Base-by-base conservation (phyloP, 2,329 filamentous ascomycete species). In the Penicillium sp. region DNA sequence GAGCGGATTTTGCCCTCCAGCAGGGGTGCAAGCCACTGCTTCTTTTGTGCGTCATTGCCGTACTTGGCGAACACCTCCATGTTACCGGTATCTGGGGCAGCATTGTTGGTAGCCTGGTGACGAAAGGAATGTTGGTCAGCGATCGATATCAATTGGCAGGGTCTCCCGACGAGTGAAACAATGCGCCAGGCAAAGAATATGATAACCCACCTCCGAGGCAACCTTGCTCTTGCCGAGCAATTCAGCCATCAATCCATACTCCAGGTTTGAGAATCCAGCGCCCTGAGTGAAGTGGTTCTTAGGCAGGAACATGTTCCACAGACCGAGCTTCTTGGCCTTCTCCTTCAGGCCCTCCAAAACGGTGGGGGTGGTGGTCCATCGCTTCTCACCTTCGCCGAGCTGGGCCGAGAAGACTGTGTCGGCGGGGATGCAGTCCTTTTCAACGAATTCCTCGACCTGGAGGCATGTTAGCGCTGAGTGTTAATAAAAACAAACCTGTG, bases 241-340 rank as follows among this genome's bases (percentile, higher is more conserved):
- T 75, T 98, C 93, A 17, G 93, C 93, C 90, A 97, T 98, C 62
- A 98, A 75, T 12, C 90, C 93, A 67, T 98, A 98, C 73, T 98
- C 93, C 55, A 98, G 77, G 72, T 97, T 98, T 53, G 83, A 88
- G 75, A 88, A 96, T 31, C 93, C 93, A 22, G 91, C 89, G 1
- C 89, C 94, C 74, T 96, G 88, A 69, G 85, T 88, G 78, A 96
- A 97, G 73, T 96, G 90, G 62, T 84, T 89, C 75, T 87, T 91
- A 57, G 93, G 88, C 60, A 98, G 73, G 77, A 98, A 98, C 84
- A 98, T 86, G 73, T 98, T 98, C 93, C 93, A 98, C 40, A 98
- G 77, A 1, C 91, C 93, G 24, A 95, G 79, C 60, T 85, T 78
- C 64, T 78, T 80, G 39, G 91, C 93, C 69, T 89, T 87, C 57